Base-by-base conservation (phyloP, 78 protist species). In the Dictyostelium discoideum region DNA sequence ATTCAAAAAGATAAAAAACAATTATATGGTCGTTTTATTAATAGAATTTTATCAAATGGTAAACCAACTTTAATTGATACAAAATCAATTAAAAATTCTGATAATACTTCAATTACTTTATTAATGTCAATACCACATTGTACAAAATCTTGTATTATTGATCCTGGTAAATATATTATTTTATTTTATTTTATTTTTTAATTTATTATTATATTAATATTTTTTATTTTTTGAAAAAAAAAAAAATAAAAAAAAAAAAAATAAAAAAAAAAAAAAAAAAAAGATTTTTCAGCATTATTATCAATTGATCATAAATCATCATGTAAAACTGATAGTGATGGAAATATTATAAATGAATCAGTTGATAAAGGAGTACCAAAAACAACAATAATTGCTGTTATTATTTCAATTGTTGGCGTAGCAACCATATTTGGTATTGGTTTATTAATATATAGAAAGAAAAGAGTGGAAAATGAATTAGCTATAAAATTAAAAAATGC, bases 11-110 rank as follows among this genome's bases (percentile, higher is more conserved):
- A 69, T 85, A 73, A 24, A 13, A 46, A 46, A 46, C 22, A 18
- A 40, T 24, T 85, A 22, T 72, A 22, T 22, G 90, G 82, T 42
- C 48, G 90, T 26, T 85, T 85, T 42, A 29, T 85, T 1, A 37
- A 37, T 2, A 39, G 5, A 20, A 79, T 44, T 22, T 4, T 72
- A 46, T 69, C 82, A 8, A 73, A 85, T 42, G 90, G 81, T 0
- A 37, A 67, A 46, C 65, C 80, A 16, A 69, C 82, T 10, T 46
- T 72, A 2, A 37, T 73, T 1, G 42, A 20, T 5, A 69, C 50
- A 18, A 39, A 85, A 26, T 16, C 74, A 11, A 85, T 72, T 20
- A 79, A 78, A 37, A 42, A 18, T 79, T 9, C 42, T n/a, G n/a
- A 18, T 22, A 32, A 32, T n/a, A 20, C 22, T n/a, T 42, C 44